phyloP scores from a whole-genome alignment of 495 filamentous ascomycete species.

The Penicillium crystallinum region DNA sequence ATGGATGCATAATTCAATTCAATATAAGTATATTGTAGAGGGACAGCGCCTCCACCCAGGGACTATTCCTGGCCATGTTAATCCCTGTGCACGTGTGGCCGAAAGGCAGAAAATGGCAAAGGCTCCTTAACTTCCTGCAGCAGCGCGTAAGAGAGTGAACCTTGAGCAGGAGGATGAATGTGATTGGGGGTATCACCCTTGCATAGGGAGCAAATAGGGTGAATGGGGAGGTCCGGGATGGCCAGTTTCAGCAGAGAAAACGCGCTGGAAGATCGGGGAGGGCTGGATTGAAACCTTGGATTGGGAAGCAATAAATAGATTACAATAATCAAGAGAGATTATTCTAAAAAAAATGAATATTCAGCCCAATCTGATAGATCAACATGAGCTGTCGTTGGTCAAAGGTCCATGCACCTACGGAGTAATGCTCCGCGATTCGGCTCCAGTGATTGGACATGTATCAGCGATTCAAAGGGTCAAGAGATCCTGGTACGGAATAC shows the following conservation, averaged over 20 bases:
- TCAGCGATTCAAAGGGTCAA: neutral
- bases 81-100: slow-evolving; percentile 23
- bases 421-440: slow-evolving; percentile 7
- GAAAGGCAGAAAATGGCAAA: neutral
- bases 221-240: neutral
- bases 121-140: neutral
- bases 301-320: neutral
- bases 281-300: neutral
- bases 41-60: slow-evolving; percentile 2
- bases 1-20: slow-evolving; percentile 16
- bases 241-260: slow-evolving; percentile 14
- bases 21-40: slow-evolving; percentile 10
- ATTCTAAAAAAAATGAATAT: neutral
- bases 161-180: neutral
- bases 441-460: neutral
- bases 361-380: slow-evolving; percentile 28
- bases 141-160: neutral
- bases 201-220: slow-evolving; percentile 10
- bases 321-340: slow-evolving; percentile 1
- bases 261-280: slow-evolving; percentile 9
- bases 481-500: too few relatives aligned
- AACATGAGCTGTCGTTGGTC: slow-evolving; percentile 30
- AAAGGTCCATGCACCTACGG: slow-evolving; percentile 22
- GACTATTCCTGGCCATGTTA: neutral
- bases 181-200: slow-evolving; percentile 22